Evolutionary conservation across 2,329 filamentous ascomycete species (phyloP), one percentile per base, ranked within the genome.

Genomic region (Lecanicillium sp.): DNA sequence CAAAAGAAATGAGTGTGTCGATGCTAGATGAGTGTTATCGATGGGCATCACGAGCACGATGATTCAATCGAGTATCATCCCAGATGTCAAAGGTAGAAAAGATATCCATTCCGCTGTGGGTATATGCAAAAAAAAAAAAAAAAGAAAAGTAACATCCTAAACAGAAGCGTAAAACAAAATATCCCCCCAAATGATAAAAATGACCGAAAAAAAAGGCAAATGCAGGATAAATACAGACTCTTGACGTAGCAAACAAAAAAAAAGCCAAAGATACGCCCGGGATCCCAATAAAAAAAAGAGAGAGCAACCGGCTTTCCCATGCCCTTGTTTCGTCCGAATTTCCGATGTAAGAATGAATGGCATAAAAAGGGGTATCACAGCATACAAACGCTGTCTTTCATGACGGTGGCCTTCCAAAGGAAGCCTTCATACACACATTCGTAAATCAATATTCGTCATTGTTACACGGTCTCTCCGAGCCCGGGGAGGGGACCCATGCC

Each of bases 401-500:
- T 33, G n/a, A 14, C n/a, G n/a, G n/a, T n/a, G n/a, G n/a, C n/a
- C n/a, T n/a, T n/a, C n/a, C n/a, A n/a, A n/a, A n/a, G n/a, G n/a
- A n/a, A n/a, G n/a, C n/a, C n/a, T 35, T 12, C 27, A 20, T 11
- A 17, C 14, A 14, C 27, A 14, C 17, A 6, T 17, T 11, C 3
- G 15, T 35, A 30, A 17, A 45, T 40, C 26, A 36, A 41, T 52
- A 45, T 26, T 42, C 49, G 14, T 46, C 38, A 26, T 47, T 53
- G 27, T 24, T 33, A 48, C 10, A 19, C 45, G 20, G 23, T 37
- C 24, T 54, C 55, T 19, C 38, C 58, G 46, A 26, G 9, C 2
- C 36, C 43, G 1, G 37, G 30, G 14, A 38, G 48, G 30, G 32
- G 51, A 26, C 68, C 67, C 23, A 74, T 62, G 21, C 69, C 69